Evolutionary conservation across 345 rosid species (phyloP).

Genomic region (Euphorbia peplus): DNA sequence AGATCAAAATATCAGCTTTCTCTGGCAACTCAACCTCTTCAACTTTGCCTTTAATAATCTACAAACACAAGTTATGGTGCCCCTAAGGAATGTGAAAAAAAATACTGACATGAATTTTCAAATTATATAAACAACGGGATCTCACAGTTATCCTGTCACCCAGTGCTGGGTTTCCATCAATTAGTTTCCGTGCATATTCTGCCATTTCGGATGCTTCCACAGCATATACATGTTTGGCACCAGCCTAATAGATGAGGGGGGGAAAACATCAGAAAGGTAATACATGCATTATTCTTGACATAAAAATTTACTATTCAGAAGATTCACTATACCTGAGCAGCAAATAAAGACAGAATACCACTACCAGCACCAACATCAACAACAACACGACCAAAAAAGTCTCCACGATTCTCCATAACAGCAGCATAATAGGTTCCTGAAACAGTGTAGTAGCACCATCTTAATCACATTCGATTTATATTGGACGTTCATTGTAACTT

Average conservation of each 20-base stretch:
- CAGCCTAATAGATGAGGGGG: slow-evolving; percentile 54
- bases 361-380: slow-evolving; percentile 99
- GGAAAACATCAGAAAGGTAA: not conserved
- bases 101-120: not conserved
- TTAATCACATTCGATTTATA: slow-evolving; percentile 2
- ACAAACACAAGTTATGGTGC: slow-evolving; percentile 19
- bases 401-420: slow-evolving; percentile 86
- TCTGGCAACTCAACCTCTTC: slow-evolving; percentile 97
- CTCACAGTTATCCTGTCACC: slow-evolving; percentile 83
- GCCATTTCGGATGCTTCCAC: slow-evolving; percentile 99
- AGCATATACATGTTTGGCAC: slow-evolving; percentile 99
- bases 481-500: not conserved
- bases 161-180: slow-evolving; percentile 81
- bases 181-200: slow-evolving; percentile 89
- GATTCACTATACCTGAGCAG: slow-evolving; percentile 72
- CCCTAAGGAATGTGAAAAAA: slow-evolving; percentile 10
- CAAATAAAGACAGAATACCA: slow-evolving; percentile 94
- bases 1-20: slow-evolving; percentile 91
- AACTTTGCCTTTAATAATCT: slow-evolving; percentile 95
- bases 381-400: slow-evolving; percentile 85
- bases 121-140: slow-evolving; percentile 12
- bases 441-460: slow-evolving; percentile 9
- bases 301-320: slow-evolving; percentile 3
- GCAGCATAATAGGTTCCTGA: slow-evolving; percentile 98
- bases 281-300: not conserved